These are phyloP conservation scores for Colletotrichum liriopes DNA, from an alignment of 2,329 filamentous ascomycete species.

Conservation along the genomic window DNA sequence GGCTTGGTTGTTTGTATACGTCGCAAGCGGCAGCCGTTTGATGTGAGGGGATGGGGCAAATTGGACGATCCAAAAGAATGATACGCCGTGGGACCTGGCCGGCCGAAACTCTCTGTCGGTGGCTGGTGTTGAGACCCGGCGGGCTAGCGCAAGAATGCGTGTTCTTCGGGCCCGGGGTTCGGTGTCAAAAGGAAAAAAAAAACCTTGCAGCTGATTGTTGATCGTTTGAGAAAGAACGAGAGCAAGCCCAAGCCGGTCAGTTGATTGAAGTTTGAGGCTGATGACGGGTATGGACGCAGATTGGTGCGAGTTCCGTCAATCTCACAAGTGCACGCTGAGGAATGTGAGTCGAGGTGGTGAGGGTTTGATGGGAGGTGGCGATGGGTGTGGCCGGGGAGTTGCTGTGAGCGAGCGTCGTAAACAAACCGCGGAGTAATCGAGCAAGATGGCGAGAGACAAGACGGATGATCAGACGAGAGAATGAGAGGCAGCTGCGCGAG, in stretches of 20 bases:
- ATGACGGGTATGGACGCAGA: constrained; percentile 35
- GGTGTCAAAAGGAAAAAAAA: constrained; percentile 12
- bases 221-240: constrained; percentile 21
- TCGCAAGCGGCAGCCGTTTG: constrained; percentile 30
- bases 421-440: constrained; percentile 8
- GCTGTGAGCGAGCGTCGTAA: constrained; percentile 29
- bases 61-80: constrained; percentile 29
- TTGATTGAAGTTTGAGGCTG: constrained; percentile 4
- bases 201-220: constrained; percentile 15
- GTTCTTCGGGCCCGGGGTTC: constrained; percentile 21
- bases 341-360: constrained; percentile 37
- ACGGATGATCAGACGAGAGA: constrained; percentile 26
- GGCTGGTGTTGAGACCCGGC: constrained; percentile 36
- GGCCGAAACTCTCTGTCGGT: constrained; percentile 36
- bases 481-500: constrained; percentile 23
- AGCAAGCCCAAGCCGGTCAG: neutral
- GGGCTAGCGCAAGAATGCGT: constrained; percentile 22
- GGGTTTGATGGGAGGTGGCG: constrained; percentile 3
- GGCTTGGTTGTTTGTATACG: constrained; percentile 37
- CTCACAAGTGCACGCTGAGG: constrained; percentile 26
- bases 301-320: constrained; percentile 22
- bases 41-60: constrained; percentile 32
- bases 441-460: constrained; percentile 34
- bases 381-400: constrained; percentile 2
- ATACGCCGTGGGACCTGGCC: constrained; percentile 35